Evolutionary conservation across 495 filamentous ascomycete genomes (phyloP).

Genomic region (Rostrohypoxylon terebratum): DNA sequence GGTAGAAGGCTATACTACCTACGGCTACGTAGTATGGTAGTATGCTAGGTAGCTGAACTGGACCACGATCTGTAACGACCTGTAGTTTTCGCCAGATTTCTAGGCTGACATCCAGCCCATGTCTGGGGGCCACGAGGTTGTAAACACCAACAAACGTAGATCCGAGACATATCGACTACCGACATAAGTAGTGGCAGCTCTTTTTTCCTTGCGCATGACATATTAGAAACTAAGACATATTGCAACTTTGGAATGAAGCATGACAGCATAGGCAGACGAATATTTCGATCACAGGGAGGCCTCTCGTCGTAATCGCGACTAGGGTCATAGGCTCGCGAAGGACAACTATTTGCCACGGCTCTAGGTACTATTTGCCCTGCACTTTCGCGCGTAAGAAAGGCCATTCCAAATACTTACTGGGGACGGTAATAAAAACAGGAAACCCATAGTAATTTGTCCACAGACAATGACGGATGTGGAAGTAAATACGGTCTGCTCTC

Average conservation of each 20-base stretch:
- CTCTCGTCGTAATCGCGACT: slow-evolving; percentile 17
- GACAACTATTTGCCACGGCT: slow-evolving; percentile 22
- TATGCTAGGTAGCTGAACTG: neutral
- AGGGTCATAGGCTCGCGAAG: slow-evolving; percentile 3
- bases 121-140: slow-evolving; percentile 30
- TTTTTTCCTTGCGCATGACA: slow-evolving; percentile 31
- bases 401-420: slow-evolving; percentile 18
- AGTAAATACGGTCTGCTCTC: neutral
- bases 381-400: slow-evolving; percentile 4
- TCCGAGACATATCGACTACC: slow-evolving; percentile 37
- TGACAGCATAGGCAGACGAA: slow-evolving; percentile 20
- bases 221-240: slow-evolving; percentile 19
- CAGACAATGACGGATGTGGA: neutral
- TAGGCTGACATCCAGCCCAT: slow-evolving; percentile 25
- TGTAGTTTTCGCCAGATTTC: slow-evolving; percentile 18
- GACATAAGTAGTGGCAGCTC: slow-evolving; percentile 36
- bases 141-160: slow-evolving; percentile 16
- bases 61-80: slow-evolving; percentile 22
- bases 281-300: slow-evolving; percentile 22
- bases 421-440: slow-evolving; percentile 5
- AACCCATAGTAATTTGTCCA: neutral
- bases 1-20: neutral
- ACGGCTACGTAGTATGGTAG: too few species aligned
- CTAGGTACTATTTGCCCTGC: neutral
- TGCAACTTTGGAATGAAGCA: slow-evolving; percentile 17